phyloP scores from a whole-genome alignment of 139 green algal genomes.

The Nannochloris sp. region DNA sequence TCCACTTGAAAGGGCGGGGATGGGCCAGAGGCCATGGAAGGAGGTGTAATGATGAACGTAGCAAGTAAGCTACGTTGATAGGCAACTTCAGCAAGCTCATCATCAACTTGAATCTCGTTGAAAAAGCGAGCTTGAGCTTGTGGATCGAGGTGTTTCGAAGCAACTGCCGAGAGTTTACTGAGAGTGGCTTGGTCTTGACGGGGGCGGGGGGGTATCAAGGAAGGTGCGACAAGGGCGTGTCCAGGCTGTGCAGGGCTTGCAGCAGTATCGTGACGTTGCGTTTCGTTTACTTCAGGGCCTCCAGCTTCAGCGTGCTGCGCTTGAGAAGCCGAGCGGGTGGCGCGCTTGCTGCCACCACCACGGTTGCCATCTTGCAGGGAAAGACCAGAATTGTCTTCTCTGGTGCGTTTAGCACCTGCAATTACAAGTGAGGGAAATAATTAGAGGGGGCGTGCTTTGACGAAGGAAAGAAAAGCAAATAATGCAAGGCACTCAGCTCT shows the following conservation, averaged over 20 bases:
- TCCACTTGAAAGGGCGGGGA: slow-evolving; percentile 9
- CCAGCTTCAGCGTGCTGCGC: background rate
- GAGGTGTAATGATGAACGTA: slow-evolving; percentile 4
- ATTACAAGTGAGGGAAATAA: background rate
- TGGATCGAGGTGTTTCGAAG: background rate
- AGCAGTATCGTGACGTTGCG: background rate
- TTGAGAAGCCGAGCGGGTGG: background rate
- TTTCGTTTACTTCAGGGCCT: background rate
- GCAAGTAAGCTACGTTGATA: slow-evolving; percentile 5
- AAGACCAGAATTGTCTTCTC: too few species aligned
- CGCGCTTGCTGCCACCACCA: too few species aligned
- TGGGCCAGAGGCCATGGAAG: background rate
- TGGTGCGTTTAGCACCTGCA: background rate
- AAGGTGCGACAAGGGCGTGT: background rate
- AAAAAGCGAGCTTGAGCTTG: slow-evolving; percentile 7
- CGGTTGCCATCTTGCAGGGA: too few species aligned
- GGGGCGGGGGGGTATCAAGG: background rate
- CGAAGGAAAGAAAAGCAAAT: background rate
- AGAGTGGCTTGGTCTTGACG: background rate
- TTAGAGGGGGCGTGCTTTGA: background rate
- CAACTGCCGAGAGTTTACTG: background rate
- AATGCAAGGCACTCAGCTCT: background rate
- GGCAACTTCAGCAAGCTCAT: slow-evolving; percentile 15
- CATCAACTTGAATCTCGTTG: slow-evolving; percentile 18
- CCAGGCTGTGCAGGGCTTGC: background rate